phyloP scores from a whole-genome alignment of 1,139 yeast genomes.

The Pichia sp. region DNA sequence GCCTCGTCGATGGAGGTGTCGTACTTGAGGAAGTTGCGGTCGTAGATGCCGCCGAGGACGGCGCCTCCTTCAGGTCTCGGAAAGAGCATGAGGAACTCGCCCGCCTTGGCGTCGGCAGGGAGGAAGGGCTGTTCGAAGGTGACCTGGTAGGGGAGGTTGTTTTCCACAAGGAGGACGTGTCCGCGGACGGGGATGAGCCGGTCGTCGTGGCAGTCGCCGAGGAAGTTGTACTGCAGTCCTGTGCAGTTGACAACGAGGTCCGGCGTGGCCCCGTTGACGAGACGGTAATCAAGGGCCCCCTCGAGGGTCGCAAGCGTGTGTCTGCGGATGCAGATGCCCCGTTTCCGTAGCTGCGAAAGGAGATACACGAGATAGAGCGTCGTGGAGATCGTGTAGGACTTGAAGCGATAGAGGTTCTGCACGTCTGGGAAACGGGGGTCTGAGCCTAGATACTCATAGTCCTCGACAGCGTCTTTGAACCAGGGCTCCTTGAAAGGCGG shows the following conservation, averaged over 20 bases:
- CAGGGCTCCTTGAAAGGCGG: constrained; percentile 36
- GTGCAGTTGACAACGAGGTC: constrained; percentile 45
- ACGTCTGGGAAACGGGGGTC: constrained; percentile 29
- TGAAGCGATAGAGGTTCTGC: constrained; percentile 22
- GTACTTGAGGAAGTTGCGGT: constrained; percentile 27
- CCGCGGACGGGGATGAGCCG: constrained; percentile 42
- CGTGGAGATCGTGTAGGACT: constrained; percentile 41
- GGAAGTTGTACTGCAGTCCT: constrained; percentile 38
- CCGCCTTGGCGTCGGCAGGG: constrained; percentile 26
- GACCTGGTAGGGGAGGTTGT: constrained; percentile 34
- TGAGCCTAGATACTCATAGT: constrained; percentile 36
- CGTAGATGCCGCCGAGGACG: constrained; percentile 48
- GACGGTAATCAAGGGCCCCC: constrained; percentile 32
- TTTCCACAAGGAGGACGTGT: constrained; percentile 43
- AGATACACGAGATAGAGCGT: constrained; percentile 43
- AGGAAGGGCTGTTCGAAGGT: constrained; percentile 36
- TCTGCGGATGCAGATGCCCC: constrained; percentile 38
- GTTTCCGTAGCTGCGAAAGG: constrained; percentile 33
- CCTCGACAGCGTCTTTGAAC: constrained; percentile 39
- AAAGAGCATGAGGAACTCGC: constrained; percentile 45
- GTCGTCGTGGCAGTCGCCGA: constrained; percentile 37
- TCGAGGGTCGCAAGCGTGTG: constrained; percentile 31
- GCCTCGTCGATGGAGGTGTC: constrained; percentile 36
- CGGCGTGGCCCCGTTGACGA: constrained; percentile 28
- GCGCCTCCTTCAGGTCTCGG: constrained; percentile 53